Evolutionary conservation across 345 rosid species (phyloP), one percentile per base, ranked within the genome.

Genomic region (Brassica incana): DNA sequence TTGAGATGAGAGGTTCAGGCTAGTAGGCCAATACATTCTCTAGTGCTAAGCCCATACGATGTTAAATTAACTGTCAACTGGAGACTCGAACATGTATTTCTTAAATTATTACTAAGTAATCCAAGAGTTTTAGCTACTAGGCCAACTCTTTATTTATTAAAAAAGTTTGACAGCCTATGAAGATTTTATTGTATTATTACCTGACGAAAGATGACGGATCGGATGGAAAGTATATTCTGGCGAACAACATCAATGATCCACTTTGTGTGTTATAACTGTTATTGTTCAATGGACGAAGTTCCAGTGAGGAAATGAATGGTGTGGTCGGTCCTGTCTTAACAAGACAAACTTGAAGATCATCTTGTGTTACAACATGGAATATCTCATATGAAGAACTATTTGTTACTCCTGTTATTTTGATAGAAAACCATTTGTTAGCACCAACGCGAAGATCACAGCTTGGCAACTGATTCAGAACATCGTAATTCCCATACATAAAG

Each of bases 231-330:
- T 63, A 74, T 20, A 67, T 0, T 62, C 84, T 60, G 1, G 5
- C 1, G 8, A 14, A 81, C 8, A 50, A 43, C 14, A 0, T 20
- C 67, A 85, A 29, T 1, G 87, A 81, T 56, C 85, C 84, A 4
- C 74, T 54, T 78, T 72, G 14, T 0, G 79, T 58, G 10, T 1
- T 1, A 3, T 80, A 79, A 54, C 18, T 52, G 4, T 16, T 14
- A 66, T 60, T 76, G 1, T 38, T 58, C 45, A 86, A 12, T 12
- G 60, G 84, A 80, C 93, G 85, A 2, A 88, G 18, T 6, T 91
- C 92, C 5, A 89, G 54, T 0, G 85, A 69, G 1, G 89, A 83
- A 32, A 89, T 80, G 64, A 91, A 88, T 3, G 92, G 92, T 15
- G 77, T 69, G 0, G 88, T 88, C 0, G 0, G 1, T 35, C 79